Conservation (phyloP, 441 rosid species). For the Flueggea neowawraea region DNA sequence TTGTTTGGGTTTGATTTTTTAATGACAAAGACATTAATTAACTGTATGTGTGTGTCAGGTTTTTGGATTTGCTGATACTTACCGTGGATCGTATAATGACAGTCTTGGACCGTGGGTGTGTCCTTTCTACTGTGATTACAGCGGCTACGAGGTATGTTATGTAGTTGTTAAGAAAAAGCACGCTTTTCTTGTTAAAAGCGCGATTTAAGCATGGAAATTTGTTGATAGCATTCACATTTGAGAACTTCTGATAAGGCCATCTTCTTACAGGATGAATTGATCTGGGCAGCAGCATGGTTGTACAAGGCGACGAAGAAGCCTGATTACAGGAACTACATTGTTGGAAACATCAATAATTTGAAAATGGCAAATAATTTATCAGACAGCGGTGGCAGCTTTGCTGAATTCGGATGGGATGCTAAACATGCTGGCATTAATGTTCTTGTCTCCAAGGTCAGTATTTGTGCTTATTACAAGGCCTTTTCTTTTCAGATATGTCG, state of each 20-base stretch:
- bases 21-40: too few species aligned
- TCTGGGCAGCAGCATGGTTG: slow-evolving; percentile 95
- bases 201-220: too few species aligned
- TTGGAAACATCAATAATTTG: slow-evolving; percentile 29
- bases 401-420: slow-evolving; percentile 92
- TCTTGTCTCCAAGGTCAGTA: slow-evolving; percentile 63
- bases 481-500: neutral
- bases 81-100: slow-evolving; percentile 76
- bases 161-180: too few species aligned
- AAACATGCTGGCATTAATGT: slow-evolving; percentile 87
- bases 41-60: neutral
- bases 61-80: slow-evolving; percentile 55
- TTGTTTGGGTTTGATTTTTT: too few species aligned
- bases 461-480: slow-evolving; percentile 18
- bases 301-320: slow-evolving; percentile 60
- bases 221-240: too few species aligned
- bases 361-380: slow-evolving; percentile 39
- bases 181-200: slow-evolving; percentile 10
- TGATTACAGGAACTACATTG: slow-evolving; percentile 45
- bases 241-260: slow-evolving; percentile 41
- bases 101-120: slow-evolving; percentile 48
- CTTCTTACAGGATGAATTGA: slow-evolving; percentile 79
- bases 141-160: slow-evolving; percentile 65
- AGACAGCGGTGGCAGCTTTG: slow-evolving; percentile 56
- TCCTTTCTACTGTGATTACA: slow-evolving; percentile 81